A percentile compares a stretch with the other conserved stretches of the same genome.
Evolutionary conservation across 345 rosid species (phyloP).

Genomic region (Jatropha curcas): DNA sequence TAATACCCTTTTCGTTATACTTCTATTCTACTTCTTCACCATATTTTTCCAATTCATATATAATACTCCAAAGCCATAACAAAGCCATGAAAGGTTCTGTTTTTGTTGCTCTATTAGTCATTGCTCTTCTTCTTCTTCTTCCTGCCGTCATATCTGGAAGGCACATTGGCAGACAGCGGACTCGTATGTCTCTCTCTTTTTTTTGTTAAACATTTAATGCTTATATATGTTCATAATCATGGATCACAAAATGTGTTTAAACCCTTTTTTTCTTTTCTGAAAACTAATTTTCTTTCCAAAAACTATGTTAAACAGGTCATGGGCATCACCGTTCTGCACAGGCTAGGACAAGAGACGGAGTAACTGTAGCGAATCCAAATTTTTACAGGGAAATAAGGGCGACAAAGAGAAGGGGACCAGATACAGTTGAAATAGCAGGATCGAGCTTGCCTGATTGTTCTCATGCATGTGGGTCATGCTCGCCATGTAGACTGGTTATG

Average conservation of each 20-base stretch:
- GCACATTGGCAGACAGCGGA: conserved; percentile 33
- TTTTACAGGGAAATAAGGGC: conserved; percentile 24
- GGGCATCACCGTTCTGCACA: conserved; percentile 29
- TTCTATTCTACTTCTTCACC: conserved; percentile 5
- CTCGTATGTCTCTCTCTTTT: conserved; percentile 25
- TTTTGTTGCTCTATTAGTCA: conserved; percentile 27
- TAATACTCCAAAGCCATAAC: too few species aligned
- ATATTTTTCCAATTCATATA: too few species aligned
- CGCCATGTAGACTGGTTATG: conserved; percentile 86
- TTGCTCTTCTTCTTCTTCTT: conserved; percentile 35
- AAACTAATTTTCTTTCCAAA: too few species aligned
- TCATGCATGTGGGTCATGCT: conserved; percentile 91
- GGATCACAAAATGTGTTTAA: too few species aligned
- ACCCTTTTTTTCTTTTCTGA: too few species aligned
- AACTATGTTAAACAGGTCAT: conserved; percentile 23
- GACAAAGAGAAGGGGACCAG: conserved; percentile 39
- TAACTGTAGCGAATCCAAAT: conserved; percentile 7
- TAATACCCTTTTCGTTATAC: background rate
- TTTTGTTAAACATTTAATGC: too few species aligned
- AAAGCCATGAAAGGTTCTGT: conserved; percentile 41
- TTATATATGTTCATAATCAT: background rate
- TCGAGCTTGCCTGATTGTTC: conserved; percentile 89
- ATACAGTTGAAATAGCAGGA: conserved; percentile 73
- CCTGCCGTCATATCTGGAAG: conserved; percentile 34
- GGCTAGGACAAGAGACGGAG: conserved; percentile 2